Base-by-base conservation (phyloP, 805 yeast species). In the Schizosaccharomyces japonicus region DNA sequence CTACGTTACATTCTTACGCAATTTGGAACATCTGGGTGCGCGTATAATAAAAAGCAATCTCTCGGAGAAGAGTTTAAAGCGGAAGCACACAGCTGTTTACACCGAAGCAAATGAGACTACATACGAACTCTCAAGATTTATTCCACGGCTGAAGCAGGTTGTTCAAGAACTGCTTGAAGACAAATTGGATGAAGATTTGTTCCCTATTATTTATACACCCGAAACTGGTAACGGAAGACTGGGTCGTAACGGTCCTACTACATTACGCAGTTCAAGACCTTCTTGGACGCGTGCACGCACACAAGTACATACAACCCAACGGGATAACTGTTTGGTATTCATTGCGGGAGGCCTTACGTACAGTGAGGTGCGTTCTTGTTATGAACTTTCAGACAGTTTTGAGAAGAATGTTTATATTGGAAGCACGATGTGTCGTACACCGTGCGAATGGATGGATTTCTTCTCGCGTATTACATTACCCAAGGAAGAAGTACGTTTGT, bases 341-440 rank as follows among this genome's bases (percentile, higher is more conserved):
- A 71, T 83, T 26, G 78, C 93, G 1, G 99, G 99, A 21, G 98
- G 96, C 6, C 62, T 80, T 19, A 82, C 96, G 0, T 73, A 78
- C 53, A 71, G 85, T 2, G 99, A 90, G 60, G 64, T 79, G 27
- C 71, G 87, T 52, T 70, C 81, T 10, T 75, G 77, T 3, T 77
- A 80, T 54, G 87, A 81, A 52, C 66, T 83, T 44, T 71, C 82
- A 6, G 61, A 64, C 15, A 60, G 68, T 42, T 66, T 73, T 49
- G 73, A 78, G 56, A 77, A 74, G 57, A 94, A 83, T 51, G 70
- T 90, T 15, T 73, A 78, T 51, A 63, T 87, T 50, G 96, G 96
- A 0, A 75, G 85, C 11, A 92, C 80, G 11, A 11, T 21, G 5
- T 36, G 42, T 36, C 6, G 23, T 36, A 19, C 42, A 3, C 42